phyloP scores from a whole-genome alignment of 2,329 filamentous ascomycete genomes.

The Beauveria australis region DNA sequence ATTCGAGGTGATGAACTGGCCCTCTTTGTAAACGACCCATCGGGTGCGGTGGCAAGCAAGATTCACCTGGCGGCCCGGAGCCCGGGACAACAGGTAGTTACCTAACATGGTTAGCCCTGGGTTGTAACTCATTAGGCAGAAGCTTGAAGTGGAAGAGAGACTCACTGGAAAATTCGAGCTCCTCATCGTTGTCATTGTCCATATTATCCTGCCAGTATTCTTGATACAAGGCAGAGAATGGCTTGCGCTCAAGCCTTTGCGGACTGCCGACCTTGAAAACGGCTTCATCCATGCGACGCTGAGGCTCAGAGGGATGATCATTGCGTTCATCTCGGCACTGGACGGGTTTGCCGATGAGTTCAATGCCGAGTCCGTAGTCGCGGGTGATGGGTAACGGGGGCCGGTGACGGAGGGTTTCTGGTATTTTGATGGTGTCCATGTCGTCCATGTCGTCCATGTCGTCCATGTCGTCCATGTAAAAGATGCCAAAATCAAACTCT shows the following conservation, averaged over 20 bases:
- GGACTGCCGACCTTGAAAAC: conserved; percentile 5
- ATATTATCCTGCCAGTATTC: conserved; percentile 6
- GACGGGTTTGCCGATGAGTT: neutral
- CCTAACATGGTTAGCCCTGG: neutral
- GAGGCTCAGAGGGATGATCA: neutral
- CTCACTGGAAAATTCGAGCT: conserved; percentile 6
- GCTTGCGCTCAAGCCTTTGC: neutral
- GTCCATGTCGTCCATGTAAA: conserved; percentile 7
- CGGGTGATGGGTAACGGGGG: neutral
- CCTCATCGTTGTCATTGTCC: neutral
- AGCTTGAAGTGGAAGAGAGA: neutral
- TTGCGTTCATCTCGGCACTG: neutral
- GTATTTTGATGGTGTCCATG: neutral
- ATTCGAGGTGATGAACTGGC: neutral
- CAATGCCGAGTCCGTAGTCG: conserved; percentile 1
- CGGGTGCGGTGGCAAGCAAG: conserved; percentile 4
- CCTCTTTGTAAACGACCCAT: conserved; percentile 9
- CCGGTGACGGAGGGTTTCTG: conserved; percentile 4
- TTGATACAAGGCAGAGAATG: conserved; percentile 1
- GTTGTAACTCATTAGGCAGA: neutral
- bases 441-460: conserved; percentile 6
- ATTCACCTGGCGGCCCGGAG: conserved; percentile 3
- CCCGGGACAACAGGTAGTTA: conserved; percentile 2
- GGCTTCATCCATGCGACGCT: neutral
- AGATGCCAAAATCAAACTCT: conserved; percentile 4